Base-by-base conservation (phyloP, 768 basidiomycete genomes). In the Suillus subluteus region DNA sequence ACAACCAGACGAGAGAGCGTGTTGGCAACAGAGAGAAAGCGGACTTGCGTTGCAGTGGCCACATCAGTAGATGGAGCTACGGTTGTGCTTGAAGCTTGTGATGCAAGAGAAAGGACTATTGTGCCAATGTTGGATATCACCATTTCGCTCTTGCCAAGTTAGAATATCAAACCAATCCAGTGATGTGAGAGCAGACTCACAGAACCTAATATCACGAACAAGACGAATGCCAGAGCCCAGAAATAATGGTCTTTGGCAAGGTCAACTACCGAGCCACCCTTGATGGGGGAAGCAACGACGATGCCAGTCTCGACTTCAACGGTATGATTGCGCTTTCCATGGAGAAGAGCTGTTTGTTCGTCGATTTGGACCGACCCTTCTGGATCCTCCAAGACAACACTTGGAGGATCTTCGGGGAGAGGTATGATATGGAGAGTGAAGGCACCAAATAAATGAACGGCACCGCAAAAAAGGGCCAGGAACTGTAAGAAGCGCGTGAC, bases 71-170 rank as follows among this genome's bases (percentile, higher is more conserved):
- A 73, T 23, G 76, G 66, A 52, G 68, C 66, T 32, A 58, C 26
- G 62, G 64, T 43, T 46, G 69, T 3, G 38, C 43, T 37, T 8
- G 73, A 54, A 30, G 46, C 37, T 23, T 75, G 62, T 18, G 77
- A 72, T 11, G 87, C 86, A 43, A 93, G 83, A 16, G 92, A 88
- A 5, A 89, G 77, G 16, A 90, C 84, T 62, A 94, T 90, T 1
- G 90, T 87, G 44, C 91, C 92, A 58, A 95, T 88, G 71, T 93
- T 95, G 23, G 91, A 89, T 23, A 94, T 88, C 26, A 95, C 82
- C 91, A 92, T 94, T 75, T 94, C 92, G 56, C 84, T 86, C 90
- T 92, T 63, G 7, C 21, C 48, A 54, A 66, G 5, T 43, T 3
- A 38, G 63, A 64, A 52, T 59, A 62, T 55, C 23, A 59, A 37